Conservation (phyloP, 2,329 filamentous ascomycete genomes). For the Endocalyx cinctus region DNA sequence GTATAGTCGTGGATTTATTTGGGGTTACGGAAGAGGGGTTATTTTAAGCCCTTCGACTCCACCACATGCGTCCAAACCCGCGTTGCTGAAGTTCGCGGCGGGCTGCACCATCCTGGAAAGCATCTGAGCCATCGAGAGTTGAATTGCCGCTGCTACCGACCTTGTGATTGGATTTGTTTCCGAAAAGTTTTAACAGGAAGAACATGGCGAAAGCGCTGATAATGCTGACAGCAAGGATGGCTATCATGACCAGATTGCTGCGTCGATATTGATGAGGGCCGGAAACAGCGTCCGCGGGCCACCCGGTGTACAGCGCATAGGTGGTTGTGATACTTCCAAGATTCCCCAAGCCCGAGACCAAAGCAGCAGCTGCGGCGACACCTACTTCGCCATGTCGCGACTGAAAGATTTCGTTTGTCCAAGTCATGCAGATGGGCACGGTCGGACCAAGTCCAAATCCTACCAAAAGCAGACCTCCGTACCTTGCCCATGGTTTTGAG, state of each 20-base stretch:
- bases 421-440: conserved; percentile 90
- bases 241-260: conserved; percentile 86
- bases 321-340: conserved; percentile 82
- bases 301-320: conserved; percentile 84
- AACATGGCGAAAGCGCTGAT: conserved; percentile 66
- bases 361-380: conserved; percentile 77
- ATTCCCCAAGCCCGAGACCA: conserved; percentile 85
- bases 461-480: conserved; percentile 83
- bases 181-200: conserved; percentile 55
- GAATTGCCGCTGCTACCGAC: conserved; percentile 31
- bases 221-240: conserved; percentile 76
- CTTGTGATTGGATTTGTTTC: conserved; percentile 48
- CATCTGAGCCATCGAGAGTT: conserved; percentile 34
- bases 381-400: conserved; percentile 84
- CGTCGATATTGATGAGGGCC: conserved; percentile 70
- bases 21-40: conserved; percentile 4
- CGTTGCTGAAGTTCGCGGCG: conserved; percentile 53
- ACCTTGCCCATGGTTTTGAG: conserved; percentile 71
- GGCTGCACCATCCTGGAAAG: conserved; percentile 57
- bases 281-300: conserved; percentile 68
- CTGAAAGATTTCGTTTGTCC: conserved; percentile 89
- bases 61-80: conserved; percentile 46
- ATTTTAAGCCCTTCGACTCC: conserved; percentile 26
- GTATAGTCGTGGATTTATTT: conserved; percentile 3
- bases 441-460: conserved; percentile 88